Conservation (phyloP, 2,329 filamentous ascomycete species). For the Microcyclospora pomicola region DNA sequence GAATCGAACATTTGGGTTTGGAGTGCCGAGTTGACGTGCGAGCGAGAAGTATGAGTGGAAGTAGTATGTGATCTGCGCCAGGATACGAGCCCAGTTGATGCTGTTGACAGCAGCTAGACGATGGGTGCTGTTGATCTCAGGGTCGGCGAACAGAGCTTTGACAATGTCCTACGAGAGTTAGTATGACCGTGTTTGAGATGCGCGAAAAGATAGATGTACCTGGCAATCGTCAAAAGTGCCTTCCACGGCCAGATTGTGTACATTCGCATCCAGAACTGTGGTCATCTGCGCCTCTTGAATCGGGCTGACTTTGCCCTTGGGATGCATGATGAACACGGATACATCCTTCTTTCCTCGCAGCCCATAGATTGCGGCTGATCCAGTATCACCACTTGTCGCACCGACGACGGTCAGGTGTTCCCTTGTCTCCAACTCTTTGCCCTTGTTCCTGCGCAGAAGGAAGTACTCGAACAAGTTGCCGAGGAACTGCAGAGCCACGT, state of each 20-base stretch:
- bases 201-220: slow-evolving; percentile 28
- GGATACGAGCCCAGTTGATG: slow-evolving; percentile 90
- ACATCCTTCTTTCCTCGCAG: slow-evolving; percentile 93
- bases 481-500: slow-evolving; percentile 82
- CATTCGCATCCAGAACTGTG: slow-evolving; percentile 76
- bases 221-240: slow-evolving; percentile 96
- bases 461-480: slow-evolving; percentile 96
- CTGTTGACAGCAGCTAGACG: slow-evolving; percentile 90
- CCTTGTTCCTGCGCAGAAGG: slow-evolving; percentile 56
- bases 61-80: slow-evolving; percentile 96
- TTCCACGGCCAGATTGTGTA: slow-evolving; percentile 79
- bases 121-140: slow-evolving; percentile 65
- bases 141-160: slow-evolving; percentile 80
- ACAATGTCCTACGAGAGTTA: slow-evolving; percentile 55
- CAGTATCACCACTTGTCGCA: slow-evolving; percentile 77
- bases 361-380: slow-evolving; percentile 91
- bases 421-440: slow-evolving; percentile 46
- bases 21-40: slow-evolving; percentile 44
- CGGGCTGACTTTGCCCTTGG: slow-evolving; percentile 77
- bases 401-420: slow-evolving; percentile 79
- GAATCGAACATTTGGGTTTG: slow-evolving; percentile 60
- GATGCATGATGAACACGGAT: slow-evolving; percentile 87
- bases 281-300: slow-evolving; percentile 98
- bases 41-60: slow-evolving; percentile 88
- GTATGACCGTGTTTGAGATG: neutral